Percentiles rank a stretch among this genome's conserved stretches.
These are phyloP conservation scores for Aspergillus alliaceus DNA, from an alignment of 2,329 filamentous ascomycete genomes.

Conservation along the genomic window DNA sequence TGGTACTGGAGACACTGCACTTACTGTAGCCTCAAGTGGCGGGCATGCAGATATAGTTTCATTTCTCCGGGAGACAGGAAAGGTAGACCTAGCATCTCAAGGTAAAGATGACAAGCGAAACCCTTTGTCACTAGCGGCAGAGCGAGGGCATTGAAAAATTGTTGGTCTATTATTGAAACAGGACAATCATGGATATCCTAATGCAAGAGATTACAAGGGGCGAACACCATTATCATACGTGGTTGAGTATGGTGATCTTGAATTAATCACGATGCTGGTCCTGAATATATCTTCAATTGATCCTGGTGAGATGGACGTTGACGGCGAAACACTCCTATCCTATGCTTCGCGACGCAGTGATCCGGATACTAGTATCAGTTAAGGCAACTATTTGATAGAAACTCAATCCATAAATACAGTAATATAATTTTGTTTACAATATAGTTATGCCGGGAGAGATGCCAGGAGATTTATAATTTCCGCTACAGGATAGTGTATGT, in stretches of 20 bases:
- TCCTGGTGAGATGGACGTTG: neutral
- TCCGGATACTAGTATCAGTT: neutral
- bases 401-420: too few relatives aligned
- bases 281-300: neutral
- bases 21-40: neutral
- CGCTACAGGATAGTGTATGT: too few relatives aligned
- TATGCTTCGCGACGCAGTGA: neutral
- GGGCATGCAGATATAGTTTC: neutral
- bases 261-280: neutral
- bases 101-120: neutral
- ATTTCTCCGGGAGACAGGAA: neutral
- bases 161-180: neutral
- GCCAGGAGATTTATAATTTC: neutral
- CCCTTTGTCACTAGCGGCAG: neutral
- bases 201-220: neutral
- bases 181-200: neutral
- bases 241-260: neutral
- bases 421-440: neutral
- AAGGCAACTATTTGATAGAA: neutral
- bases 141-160: neutral
- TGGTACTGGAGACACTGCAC: neutral
- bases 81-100: neutral
- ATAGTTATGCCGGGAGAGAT: neutral
- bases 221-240: neutral
- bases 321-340: neutral